A percentile compares a stretch with the other conserved stretches of the same genome.
Evolutionary conservation across 148 eudicot species (phyloP).

Genomic region (Selenicereus undatus): DNA sequence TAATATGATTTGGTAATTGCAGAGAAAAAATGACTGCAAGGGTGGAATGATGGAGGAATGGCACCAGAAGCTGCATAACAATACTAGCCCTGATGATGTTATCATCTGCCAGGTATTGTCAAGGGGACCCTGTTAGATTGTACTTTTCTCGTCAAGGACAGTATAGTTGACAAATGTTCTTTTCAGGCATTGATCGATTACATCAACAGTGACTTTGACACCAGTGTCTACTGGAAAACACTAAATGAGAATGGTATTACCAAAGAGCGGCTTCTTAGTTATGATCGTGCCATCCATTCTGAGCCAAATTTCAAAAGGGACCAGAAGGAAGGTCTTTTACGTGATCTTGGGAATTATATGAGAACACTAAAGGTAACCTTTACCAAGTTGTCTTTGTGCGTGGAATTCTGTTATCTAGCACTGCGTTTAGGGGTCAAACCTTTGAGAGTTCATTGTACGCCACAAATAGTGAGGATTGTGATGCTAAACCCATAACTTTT

Average conservation of each 20-base stretch:
- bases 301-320: slow-evolving; percentile 81
- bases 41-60: slow-evolving; percentile 99
- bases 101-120: slow-evolving; percentile 87
- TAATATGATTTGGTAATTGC: slow-evolving; percentile 22
- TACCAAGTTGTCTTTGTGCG: background rate
- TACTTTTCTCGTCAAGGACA: slow-evolving; percentile 8
- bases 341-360: slow-evolving; percentile 90
- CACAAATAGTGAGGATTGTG: background rate
- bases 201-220: slow-evolving; percentile 78
- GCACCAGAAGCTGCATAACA: slow-evolving; percentile 98
- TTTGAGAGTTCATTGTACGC: background rate
- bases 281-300: slow-evolving; percentile 90
- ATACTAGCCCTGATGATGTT: slow-evolving; percentile 99
- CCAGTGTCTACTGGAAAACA: slow-evolving; percentile 87
- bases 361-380: slow-evolving; percentile 80
- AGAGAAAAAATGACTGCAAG: slow-evolving; percentile 93
- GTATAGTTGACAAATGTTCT: slow-evolving; percentile 13
- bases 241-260: slow-evolving; percentile 89
- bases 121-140: slow-evolving; percentile 3
- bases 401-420: background rate
- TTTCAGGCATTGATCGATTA: slow-evolving; percentile 84
- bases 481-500: background rate
- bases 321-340: slow-evolving; percentile 93
- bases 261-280: slow-evolving; percentile 94
- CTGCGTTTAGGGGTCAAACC: too few species aligned